Base-by-base conservation (phyloP, 768 basidiomycete species). In the Vararia minispora region DNA sequence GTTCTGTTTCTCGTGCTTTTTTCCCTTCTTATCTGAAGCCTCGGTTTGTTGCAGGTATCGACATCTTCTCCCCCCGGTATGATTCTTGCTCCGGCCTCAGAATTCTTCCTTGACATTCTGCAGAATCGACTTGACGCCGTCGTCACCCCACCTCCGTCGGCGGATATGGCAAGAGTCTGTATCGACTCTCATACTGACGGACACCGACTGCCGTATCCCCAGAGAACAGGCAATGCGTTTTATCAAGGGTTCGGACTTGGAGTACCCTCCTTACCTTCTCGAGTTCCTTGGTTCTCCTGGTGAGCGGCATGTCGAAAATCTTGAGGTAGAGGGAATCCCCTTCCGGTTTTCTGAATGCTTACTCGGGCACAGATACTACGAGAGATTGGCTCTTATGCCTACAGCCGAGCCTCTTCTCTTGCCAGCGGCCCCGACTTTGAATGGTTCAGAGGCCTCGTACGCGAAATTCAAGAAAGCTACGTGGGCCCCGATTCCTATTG, bases 81-180 rank as follows among this genome's bases (percentile, higher is more conserved):
- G 48, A 55, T 33, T 45, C 21, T 16, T 33, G 6, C 13, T 17
- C 22, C n/a, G n/a, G n/a, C n/a, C 33, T 6, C 42, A 27, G 24
- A 20, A 5, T 26, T 6, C 7, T 21, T 39, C 25, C 22, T 28
- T 38, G 26, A 37, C 27, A 5, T 11, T 31, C 7, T 41, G 4
- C 37, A 83, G 80, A 7, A 49, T 84, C 43, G 75, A 80, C 52
- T 57, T 73, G 27, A 72, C 76, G 1, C 44, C 65, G 3, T 56
- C 63, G 1, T 81, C 76, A 1, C 56, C 67, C 5, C 85, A 88
- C 52, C 64, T 71, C 12, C 73, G 64, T 41, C 69, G 82, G 12
- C 69, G 85, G 4, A 79, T 88, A 11, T 84, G 82, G 80, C 83
- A 88, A 52, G 85, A 88, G 56, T 67, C 79, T 3, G 64, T 86